phyloP scores from a whole-genome alignment of 2,329 filamentous ascomycete species.

The Neonectria coccinea region DNA sequence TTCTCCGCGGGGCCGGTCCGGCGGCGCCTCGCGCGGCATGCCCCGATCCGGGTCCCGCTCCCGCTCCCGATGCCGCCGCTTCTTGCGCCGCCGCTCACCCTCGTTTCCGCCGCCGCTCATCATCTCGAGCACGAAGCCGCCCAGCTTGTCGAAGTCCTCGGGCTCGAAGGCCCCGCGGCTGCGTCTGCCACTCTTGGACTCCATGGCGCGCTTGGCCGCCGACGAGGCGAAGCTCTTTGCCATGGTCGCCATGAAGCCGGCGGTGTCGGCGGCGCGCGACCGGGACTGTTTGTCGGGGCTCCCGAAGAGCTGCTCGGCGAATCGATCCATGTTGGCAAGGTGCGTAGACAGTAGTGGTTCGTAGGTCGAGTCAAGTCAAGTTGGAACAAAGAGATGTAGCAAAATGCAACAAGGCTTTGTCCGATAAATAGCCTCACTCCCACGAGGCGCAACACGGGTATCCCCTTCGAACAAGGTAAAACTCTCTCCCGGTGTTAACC shows the following conservation, averaged over 20 bases:
- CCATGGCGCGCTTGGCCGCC: conserved; percentile 40
- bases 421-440: background rate
- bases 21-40: background rate
- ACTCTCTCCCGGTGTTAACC: background rate
- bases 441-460: background rate
- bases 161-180: conserved; percentile 26
- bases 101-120: conserved; percentile 30
- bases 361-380: background rate
- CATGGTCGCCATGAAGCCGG: conserved; percentile 41
- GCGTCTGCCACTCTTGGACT: conserved; percentile 8
- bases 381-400: conserved; percentile 1
- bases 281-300: conserved; percentile 29
- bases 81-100: conserved; percentile 24
- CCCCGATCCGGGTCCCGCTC: conserved; percentile 27
- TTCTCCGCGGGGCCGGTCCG: conserved; percentile 22
- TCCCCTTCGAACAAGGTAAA: background rate
- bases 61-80: conserved; percentile 35
- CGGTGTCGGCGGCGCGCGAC: conserved; percentile 26
- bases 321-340: conserved; percentile 36
- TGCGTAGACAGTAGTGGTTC: background rate
- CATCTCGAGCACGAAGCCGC: conserved; percentile 43
- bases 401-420: background rate
- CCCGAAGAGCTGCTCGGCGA: conserved; percentile 42
- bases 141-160: conserved; percentile 40
- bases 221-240: conserved; percentile 42